Conservation (phyloP, 768 basidiomycete genomes). For the Psilocybe cubensis region DNA sequence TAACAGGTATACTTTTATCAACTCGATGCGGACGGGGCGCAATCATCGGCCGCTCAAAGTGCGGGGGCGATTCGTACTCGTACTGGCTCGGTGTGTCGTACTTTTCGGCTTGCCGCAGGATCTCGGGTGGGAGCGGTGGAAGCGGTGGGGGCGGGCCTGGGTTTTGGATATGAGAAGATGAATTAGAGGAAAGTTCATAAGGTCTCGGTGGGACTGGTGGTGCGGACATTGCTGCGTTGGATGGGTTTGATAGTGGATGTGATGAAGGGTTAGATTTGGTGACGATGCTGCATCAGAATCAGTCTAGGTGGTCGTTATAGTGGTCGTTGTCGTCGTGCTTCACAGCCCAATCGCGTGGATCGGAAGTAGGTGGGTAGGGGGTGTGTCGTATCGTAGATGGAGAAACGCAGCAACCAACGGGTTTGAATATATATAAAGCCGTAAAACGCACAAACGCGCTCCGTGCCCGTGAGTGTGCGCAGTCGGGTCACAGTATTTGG, state of each 20-base stretch:
- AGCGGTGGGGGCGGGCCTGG: slow-evolving; percentile 7
- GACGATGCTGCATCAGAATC: too few species aligned
- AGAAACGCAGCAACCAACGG: too few species aligned
- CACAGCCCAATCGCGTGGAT: too few species aligned
- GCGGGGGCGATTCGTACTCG: slow-evolving; percentile 43
- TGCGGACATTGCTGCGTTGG: slow-evolving; percentile 5
- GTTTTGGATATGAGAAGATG: background rate
- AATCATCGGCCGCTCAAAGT: slow-evolving; percentile 57
- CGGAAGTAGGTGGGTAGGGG: too few species aligned
- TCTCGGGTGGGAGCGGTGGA: slow-evolving; percentile 7
- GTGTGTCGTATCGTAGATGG: too few species aligned
- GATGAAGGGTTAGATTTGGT: too few species aligned
- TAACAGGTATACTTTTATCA: slow-evolving; percentile 2
- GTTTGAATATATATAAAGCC: too few species aligned
- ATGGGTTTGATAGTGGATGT: background rate
- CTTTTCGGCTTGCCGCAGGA: slow-evolving; percentile 21
- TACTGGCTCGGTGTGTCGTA: slow-evolving; percentile 31
- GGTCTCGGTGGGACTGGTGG: slow-evolving; percentile 36
- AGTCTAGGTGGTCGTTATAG: too few species aligned
- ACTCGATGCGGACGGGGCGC: slow-evolving; percentile 64
- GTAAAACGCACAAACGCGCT: too few species aligned
- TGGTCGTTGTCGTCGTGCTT: too few species aligned
- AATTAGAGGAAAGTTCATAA: slow-evolving; percentile 12
- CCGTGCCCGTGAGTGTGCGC: too few species aligned
- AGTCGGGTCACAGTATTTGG: too few species aligned